Evolutionary conservation across 108 stramenopile genomes (phyloP).

Genomic region (Discostella stelligeroides): DNA sequence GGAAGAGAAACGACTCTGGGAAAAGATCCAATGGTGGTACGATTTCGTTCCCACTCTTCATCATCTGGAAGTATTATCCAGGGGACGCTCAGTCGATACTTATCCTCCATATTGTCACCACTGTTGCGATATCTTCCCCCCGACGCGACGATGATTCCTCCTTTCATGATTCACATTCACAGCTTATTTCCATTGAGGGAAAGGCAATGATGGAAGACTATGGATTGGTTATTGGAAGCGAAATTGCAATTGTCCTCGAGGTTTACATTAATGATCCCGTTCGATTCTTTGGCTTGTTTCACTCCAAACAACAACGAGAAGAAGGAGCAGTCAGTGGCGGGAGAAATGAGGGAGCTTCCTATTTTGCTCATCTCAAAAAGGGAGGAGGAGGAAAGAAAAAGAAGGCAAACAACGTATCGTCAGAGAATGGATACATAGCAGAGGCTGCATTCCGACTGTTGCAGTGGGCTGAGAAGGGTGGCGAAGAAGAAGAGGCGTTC

Average conservation of each 20-base stretch:
- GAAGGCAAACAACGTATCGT: not conserved
- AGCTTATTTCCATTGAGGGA: constrained; percentile 37
- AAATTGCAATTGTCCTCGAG: constrained; percentile 59
- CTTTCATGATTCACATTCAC: not conserved
- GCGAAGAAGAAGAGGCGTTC: constrained; percentile 48
- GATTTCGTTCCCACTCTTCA: too few relatives aligned
- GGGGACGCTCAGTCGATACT: constrained; percentile 54
- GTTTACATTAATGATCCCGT: constrained; percentile 49
- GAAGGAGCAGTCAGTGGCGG: not conserved
- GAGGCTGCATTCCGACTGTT: constrained; percentile 73
- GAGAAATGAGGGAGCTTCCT: not conserved
- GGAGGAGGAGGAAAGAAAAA: not conserved
- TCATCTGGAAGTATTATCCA: constrained; percentile 27
- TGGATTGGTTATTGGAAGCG: constrained; percentile 60
- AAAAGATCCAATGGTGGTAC: too few relatives aligned
- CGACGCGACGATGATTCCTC: not conserved
- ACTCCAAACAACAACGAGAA: not conserved
- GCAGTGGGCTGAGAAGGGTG: constrained; percentile 84
- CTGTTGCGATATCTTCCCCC: constrained; percentile 34
- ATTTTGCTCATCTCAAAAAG: not conserved
- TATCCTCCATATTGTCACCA: constrained; percentile 56
- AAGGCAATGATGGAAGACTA: constrained; percentile 75
- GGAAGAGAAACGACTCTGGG: too few relatives aligned
- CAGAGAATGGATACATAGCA: constrained; percentile 14
- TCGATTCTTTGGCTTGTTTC: constrained; percentile 62